These are phyloP conservation scores for Ostreobium quekettii DNA, from an alignment of 139 green algal genomes.

Conservation along the genomic window DNA sequence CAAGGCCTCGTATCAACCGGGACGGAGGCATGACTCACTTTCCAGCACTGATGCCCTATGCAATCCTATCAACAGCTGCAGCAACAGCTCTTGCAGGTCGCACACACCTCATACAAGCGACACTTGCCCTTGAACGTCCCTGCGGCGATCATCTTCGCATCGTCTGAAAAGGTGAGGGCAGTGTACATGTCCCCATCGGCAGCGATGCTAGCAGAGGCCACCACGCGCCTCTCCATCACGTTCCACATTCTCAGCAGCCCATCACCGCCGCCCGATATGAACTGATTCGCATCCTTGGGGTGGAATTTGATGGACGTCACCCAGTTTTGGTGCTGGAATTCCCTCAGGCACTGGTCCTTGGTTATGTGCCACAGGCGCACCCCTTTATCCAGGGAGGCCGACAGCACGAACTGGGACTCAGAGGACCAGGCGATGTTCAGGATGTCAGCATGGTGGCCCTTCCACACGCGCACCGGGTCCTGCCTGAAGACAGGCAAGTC, in stretches of 20 bases:
- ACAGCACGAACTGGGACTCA: constrained; percentile 5
- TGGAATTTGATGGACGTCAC: constrained; percentile 15
- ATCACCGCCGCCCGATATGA: constrained; percentile 15
- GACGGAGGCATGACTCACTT: too few relatives aligned
- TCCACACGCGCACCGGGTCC: not conserved
- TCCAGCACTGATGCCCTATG: too few relatives aligned
- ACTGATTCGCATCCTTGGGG: not conserved
- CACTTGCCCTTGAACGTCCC: constrained; percentile 1
- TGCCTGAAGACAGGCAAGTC: constrained; percentile 10
- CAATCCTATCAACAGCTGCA: too few relatives aligned
- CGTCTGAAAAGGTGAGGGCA: not conserved
- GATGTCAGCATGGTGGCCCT: constrained; percentile 8
- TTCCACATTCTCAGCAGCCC: constrained; percentile 11
- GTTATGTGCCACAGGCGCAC: constrained; percentile 10
- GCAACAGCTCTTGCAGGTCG: too few relatives aligned
- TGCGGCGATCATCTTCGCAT: constrained; percentile 1
- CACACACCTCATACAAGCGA: constrained; percentile 16
- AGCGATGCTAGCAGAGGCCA: constrained; percentile 7
- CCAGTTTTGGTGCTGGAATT: constrained; percentile 9
- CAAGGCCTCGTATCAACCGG: too few relatives aligned
- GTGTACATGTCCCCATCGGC: constrained; percentile 10
- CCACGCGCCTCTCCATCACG: not conserved
- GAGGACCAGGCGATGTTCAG: constrained; percentile 3
- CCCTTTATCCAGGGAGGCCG: constrained; percentile 12
- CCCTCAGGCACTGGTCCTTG: constrained; percentile 5